Base-by-base conservation (phyloP, 306 rosid genomes). In the Geum urbanum region DNA sequence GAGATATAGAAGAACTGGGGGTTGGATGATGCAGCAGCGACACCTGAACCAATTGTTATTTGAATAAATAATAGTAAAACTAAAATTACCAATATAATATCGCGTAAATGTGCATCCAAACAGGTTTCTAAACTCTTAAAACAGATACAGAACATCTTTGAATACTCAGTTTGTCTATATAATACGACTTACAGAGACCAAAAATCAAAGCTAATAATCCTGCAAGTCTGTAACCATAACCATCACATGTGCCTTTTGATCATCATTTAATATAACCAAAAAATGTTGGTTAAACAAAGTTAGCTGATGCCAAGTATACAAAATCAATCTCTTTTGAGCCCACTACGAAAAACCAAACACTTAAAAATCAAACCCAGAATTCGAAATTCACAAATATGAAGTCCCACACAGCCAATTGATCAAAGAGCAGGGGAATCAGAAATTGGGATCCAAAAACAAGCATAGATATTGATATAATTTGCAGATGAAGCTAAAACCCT, bases 41-140 rank as follows among this genome's bases (percentile, higher is more conserved):
- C 56, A 74, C 80, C 81, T 84, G 91, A 77, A 83, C 73, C 20
- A 76, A 22, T 92, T 88, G 87, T n/a, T 69, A 75, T 41, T 71
- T 60, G 46, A 60, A 45, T 14, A 60, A 35, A 22, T 6, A 72
- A 49, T 67, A 80, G 48, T 19, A 60, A 60, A 5, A 60, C 32
- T 0, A 72, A 68, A 71, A 57, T 16, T 54, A 7, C 9, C 12
- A 18, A 5, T 27, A 4, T 54, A n/a, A 20, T 7, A 16, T 6
- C 5, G 8, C 7, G 1, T 22, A 1, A 58, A 67, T 27, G 13
- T 53, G 8, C 51, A 20, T 40, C 10, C 54, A 51, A 27, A 11
- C 49, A 51, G 8, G 7, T 40, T 45, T 0, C 60, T 6, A 12
- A 54, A 35, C 19, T 51, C 55, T 41, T 16, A 1, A 47, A 19